phyloP scores from a whole-genome alignment of 352 stramenopile genomes.

The Globisporangium irregulare region DNA sequence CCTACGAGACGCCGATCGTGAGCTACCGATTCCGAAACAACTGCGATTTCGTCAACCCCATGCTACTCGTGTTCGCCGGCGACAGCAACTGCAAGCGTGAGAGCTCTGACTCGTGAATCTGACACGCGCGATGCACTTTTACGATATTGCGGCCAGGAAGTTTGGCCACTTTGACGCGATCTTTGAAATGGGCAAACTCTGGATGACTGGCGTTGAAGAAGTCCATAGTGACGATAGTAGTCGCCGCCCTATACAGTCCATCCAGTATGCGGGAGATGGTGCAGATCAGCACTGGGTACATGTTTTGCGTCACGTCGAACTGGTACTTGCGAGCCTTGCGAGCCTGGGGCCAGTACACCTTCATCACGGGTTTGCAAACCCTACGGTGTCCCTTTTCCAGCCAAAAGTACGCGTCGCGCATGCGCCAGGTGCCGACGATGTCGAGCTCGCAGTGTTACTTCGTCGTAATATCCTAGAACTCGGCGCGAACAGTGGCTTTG shows the following conservation, averaged over 20 bases:
- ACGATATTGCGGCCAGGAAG: slow-evolving; percentile 47
- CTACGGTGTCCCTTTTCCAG: neutral
- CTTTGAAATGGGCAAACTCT: slow-evolving; percentile 66
- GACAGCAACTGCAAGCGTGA: neutral
- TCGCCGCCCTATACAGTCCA: neutral
- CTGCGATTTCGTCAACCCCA: too few relatives aligned
- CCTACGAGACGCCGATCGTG: neutral
- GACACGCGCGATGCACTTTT: slow-evolving; percentile 57
- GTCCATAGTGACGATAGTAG: too few relatives aligned
- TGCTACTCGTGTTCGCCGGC: neutral
- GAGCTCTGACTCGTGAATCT: slow-evolving; percentile 28
- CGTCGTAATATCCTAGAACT: neutral
- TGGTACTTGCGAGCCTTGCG: neutral
- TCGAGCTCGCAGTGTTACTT: neutral
- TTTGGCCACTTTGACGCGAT: slow-evolving; percentile 88
- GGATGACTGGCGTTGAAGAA: slow-evolving; percentile 30
- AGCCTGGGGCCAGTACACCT: neutral
- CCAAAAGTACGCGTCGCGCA: neutral
- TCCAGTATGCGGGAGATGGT: neutral
- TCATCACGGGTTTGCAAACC: neutral
- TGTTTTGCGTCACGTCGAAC: neutral
- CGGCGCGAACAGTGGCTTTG: neutral
- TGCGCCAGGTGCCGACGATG: neutral
- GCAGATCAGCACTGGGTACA: neutral
- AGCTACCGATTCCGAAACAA: neutral